A percentile compares a stretch with the other conserved stretches of the same genome.
Conservation (phyloP, 2,329 filamentous ascomycete genomes). For the Ceratocystis cubensis region DNA sequence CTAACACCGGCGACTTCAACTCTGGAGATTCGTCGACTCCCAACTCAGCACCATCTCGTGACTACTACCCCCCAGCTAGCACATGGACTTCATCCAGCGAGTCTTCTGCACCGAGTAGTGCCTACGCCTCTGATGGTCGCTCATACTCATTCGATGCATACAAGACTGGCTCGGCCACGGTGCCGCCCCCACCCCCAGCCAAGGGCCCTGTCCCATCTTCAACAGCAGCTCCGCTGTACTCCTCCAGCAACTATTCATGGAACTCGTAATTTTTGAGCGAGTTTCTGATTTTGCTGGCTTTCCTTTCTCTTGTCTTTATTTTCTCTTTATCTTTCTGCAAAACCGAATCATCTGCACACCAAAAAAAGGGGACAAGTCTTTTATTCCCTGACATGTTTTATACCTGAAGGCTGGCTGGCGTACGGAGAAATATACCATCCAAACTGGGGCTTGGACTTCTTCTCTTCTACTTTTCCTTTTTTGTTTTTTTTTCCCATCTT, state of each 20-base stretch:
- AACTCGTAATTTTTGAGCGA: conserved; percentile 32
- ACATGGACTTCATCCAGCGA: conserved; percentile 34
- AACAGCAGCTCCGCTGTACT: conserved; percentile 28
- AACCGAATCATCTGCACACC: neutral
- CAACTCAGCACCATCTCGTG: conserved; percentile 29
- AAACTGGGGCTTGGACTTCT: conserved; percentile 7
- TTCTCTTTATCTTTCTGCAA: conserved; percentile 16
- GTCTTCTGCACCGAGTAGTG: conserved; percentile 13
- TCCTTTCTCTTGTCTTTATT: neutral
- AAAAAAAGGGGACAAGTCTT: conserved; percentile 7
- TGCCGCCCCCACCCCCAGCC: conserved; percentile 30
- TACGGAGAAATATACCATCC: conserved; percentile 11
- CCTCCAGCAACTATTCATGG: conserved; percentile 45
- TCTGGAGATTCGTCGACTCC: conserved; percentile 26
- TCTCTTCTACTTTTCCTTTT: conserved; percentile 22
- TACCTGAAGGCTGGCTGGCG: conserved; percentile 12
- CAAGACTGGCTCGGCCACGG: conserved; percentile 29
- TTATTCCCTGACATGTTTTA: conserved; percentile 14
- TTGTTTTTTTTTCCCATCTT: conserved; percentile 13
- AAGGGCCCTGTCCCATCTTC: conserved; percentile 18
- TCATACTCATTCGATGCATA: conserved; percentile 42
- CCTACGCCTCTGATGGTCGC: conserved; percentile 25
- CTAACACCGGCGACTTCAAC: conserved; percentile 23
- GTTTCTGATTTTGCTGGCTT: neutral
- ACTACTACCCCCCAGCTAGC: conserved; percentile 42